A percentile compares a stretch with the other conserved stretches of the same genome.
phyloP scores from a whole-genome alignment of 208 protist species.

The Angomonas desouzai region DNA sequence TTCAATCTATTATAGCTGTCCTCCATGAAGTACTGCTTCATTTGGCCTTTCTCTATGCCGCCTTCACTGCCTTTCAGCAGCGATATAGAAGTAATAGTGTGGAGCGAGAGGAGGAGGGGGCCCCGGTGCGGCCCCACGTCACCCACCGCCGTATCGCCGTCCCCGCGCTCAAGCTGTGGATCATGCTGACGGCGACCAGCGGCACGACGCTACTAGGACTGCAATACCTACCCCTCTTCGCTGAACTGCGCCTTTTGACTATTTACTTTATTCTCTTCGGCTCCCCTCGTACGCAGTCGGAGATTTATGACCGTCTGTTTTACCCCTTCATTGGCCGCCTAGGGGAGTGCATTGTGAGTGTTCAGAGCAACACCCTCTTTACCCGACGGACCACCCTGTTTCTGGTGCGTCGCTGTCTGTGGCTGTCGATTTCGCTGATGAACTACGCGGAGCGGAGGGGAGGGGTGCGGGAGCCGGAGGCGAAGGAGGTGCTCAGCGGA shows the following conservation, averaged over 20 bases:
- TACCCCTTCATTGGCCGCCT: conserved; percentile 29
- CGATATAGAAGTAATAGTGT: conserved; percentile 11
- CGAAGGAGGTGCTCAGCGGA: conserved; percentile 48
- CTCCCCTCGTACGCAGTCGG: conserved; percentile 40
- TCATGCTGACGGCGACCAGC: conserved; percentile 47
- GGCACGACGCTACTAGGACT: conserved; percentile 40
- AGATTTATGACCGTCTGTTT: conserved; percentile 55
- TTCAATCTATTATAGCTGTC: background rate
- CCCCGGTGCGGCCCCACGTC: background rate
- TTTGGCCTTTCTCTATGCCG: conserved; percentile 45
- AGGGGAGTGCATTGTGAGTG: conserved; percentile 13
- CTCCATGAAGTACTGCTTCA: conserved; percentile 20
- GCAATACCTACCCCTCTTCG: conserved; percentile 51
- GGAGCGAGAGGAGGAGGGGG: background rate
- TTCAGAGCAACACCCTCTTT: conserved; percentile 33
- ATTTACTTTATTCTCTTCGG: conserved; percentile 52
- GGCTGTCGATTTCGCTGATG: conserved; percentile 33
- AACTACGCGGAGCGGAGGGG: conserved; percentile 30
- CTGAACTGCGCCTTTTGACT: conserved; percentile 49
- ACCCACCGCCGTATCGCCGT: conserved; percentile 15
- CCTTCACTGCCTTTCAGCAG: conserved; percentile 39
- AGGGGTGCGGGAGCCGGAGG: conserved; percentile 29
- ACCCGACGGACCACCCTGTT: conserved; percentile 27
- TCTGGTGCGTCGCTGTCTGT: conserved; percentile 27
- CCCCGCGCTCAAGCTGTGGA: conserved; percentile 54